Base-by-base conservation (phyloP, 176 grass and related monocot genomes). In the Aegilops bicornis region DNA sequence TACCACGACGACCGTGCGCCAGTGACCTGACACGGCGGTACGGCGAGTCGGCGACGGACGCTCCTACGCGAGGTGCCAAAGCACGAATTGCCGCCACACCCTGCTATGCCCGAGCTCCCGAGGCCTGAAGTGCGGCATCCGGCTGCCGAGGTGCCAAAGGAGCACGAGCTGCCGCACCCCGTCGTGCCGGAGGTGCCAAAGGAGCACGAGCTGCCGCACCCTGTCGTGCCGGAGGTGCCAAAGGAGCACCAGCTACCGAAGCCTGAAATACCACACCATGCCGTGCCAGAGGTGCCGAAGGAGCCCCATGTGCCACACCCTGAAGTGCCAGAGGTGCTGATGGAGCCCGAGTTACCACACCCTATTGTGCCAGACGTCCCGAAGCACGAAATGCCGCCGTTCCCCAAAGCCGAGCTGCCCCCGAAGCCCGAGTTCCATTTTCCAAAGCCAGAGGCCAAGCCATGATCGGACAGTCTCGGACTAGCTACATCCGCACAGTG, bases 361-460 rank as follows among this genome's bases (percentile, higher is more conserved):
- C 22, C 72, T 0, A 0, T 0, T 13, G 72, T 32, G 20, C 56
- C 67, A 0, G 27, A 73, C 23, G 33, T 77, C 8, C 80, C 86
- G 2, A 81, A 83, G 80, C 48, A 66, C 1, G 78, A 80, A 12
- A 62, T 81, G 17, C 61, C 61, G 7, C 61, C 61, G 45, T 31
- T 62, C 9, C 80, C 86, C 0, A 83, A 83, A 16, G 35, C 63
- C 0, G 86, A 88, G 50, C 9, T 78, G 37, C 87, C 80, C 4
- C 73, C 60, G 2, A 83, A 78, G 73, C 87, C 86, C 1, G 45
- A 77, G 47, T 39, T 52, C 12, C 86, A 82, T 71, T 68, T 58
- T 39, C 61, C 62, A 0, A 25, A 76, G 45, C 62, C 66, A 16
- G 9, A 73, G 32, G 32, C 48, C 22, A 83, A 83, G 17, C 81